Evolutionary conservation across 2,329 filamentous ascomycete species (phyloP), one percentile per base, ranked within the genome.

Genomic region (Calonectria ilicicola): DNA sequence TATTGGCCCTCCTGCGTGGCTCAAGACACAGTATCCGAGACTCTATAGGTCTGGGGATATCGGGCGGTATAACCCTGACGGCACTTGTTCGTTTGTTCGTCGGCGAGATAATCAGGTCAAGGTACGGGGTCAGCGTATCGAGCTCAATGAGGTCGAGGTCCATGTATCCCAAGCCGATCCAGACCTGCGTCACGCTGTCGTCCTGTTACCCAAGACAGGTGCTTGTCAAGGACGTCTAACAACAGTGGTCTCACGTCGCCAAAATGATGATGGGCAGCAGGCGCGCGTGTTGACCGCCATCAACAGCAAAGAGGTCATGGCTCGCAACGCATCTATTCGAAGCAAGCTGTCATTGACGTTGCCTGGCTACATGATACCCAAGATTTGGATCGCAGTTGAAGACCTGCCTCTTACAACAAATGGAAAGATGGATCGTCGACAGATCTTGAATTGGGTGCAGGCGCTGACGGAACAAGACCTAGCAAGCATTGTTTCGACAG

Each of bases 61-160:
- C 12, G 87, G 81, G 2, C 80, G 80, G 53, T 87, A 87, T 35
- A 79, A 84, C 19, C 77, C 80, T 0, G 83, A 88, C 65, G 85
- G 86, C 0, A 78, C 80, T 5, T 77, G 89, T 5, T 73, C 83
- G 0, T 88, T 85, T 44, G 77, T 88, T 40, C 89, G 89, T 40
- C 84, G 90, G 29, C 89, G 88, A 74, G 90, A 91, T 74, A 85
- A 85, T 0, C 90, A 91, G 76, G 86, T 91, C 64, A 92, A 92
- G 79, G 81, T 92, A 12, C 84, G 87, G 38, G 91, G 91, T n/a
- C 91, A 87, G 70, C 81, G n/a, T n/a, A n/a, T n/a, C n/a, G n/a
- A n/a, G n/a, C n/a, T n/a, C n/a, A n/a, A n/a, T n/a, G n/a, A n/a
- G 89, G 67, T 78, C 2, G 76, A 77, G 46, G 21, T 53, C 19